Evolutionary conservation across 2,329 filamentous ascomycete species (phyloP).

Genomic region (Clonostachys solani): DNA sequence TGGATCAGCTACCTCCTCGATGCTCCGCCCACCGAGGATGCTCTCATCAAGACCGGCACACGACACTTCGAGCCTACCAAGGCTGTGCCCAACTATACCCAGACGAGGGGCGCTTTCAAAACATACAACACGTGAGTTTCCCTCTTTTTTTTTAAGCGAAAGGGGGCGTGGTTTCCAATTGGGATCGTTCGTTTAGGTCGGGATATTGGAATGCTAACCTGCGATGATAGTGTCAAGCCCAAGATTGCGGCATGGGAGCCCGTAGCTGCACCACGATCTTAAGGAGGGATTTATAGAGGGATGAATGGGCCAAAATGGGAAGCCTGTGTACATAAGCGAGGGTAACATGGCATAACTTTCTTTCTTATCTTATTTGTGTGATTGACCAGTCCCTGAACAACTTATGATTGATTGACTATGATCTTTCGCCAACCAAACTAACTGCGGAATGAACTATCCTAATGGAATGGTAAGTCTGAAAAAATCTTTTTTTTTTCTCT

Average conservation of each 20-base stretch:
- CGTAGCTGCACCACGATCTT: conserved; percentile 26
- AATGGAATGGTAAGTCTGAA: too few species aligned
- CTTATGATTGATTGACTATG: too few species aligned
- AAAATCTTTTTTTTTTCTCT: too few species aligned
- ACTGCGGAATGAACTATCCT: too few species aligned
- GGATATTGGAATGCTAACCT: not conserved
- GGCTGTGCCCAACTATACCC: conserved; percentile 71
- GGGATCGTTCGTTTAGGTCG: not conserved
- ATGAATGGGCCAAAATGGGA: not conserved
- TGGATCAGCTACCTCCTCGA: conserved; percentile 96
- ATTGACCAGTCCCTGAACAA: too few species aligned
- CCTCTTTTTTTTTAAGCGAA: not conserved
- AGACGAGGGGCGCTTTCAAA: conserved; percentile 77
- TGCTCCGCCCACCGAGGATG: conserved; percentile 75
- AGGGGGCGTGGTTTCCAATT: too few species aligned
- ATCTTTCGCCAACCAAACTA: too few species aligned
- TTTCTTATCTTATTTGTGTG: too few species aligned
- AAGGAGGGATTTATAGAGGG: conserved; percentile 5
- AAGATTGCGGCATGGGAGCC: conserved; percentile 53
- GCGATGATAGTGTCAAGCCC: conserved; percentile 39
- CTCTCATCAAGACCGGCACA: conserved; percentile 60
- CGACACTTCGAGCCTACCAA: conserved; percentile 72
- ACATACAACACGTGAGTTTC: conserved; percentile 87
- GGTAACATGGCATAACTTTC: too few species aligned
- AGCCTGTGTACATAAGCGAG: conserved; percentile 21